A percentile compares a stretch with the other conserved stretches of the same genome.
Evolutionary conservation across 371 early-diverging fungal genomes (phyloP).

Genomic region (Sporodiniella umbellata): DNA sequence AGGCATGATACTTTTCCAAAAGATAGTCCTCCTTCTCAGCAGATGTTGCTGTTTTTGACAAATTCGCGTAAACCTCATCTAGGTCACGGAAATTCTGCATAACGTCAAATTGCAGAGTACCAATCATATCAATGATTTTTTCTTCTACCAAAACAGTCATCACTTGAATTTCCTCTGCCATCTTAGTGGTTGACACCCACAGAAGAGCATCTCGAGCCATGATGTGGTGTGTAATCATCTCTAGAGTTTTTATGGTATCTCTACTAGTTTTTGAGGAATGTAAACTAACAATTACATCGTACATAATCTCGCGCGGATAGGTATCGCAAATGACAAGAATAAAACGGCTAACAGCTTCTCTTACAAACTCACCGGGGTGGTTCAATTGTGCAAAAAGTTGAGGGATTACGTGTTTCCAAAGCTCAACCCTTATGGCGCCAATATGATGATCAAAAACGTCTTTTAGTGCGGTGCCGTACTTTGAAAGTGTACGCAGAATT

Average conservation of each 20-base stretch:
- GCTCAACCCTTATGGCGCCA: constrained; percentile 39
- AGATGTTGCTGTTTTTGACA: constrained; percentile 14
- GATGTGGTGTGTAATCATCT: constrained; percentile 43
- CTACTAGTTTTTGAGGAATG: constrained; percentile 45
- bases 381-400: constrained; percentile 76
- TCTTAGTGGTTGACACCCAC: constrained; percentile 54
- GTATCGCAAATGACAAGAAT: constrained; percentile 57
- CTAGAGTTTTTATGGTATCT: constrained; percentile 39
- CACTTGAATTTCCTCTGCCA: constrained; percentile 68
- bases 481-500: constrained; percentile 62
- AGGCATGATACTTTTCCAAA: constrained; percentile 49
- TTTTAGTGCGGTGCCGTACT: constrained; percentile 56
- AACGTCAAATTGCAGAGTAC: constrained; percentile 60
- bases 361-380: constrained; percentile 62
- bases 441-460: constrained; percentile 41
- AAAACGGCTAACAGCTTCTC: constrained; percentile 45
- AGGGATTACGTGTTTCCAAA: constrained; percentile 75
- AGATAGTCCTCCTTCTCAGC: constrained; percentile 48
- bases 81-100: constrained; percentile 54
- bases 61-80: constrained; percentile 47
- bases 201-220: constrained; percentile 41
- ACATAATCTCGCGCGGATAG: constrained; percentile 68
- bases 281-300: constrained; percentile 67
- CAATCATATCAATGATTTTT: constrained; percentile 70
- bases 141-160: constrained; percentile 86